Evolutionary conservation across 305 asterid genomes (phyloP), one percentile per base, ranked within the genome.

Genomic region (Stenogyne calaminthoides): DNA sequence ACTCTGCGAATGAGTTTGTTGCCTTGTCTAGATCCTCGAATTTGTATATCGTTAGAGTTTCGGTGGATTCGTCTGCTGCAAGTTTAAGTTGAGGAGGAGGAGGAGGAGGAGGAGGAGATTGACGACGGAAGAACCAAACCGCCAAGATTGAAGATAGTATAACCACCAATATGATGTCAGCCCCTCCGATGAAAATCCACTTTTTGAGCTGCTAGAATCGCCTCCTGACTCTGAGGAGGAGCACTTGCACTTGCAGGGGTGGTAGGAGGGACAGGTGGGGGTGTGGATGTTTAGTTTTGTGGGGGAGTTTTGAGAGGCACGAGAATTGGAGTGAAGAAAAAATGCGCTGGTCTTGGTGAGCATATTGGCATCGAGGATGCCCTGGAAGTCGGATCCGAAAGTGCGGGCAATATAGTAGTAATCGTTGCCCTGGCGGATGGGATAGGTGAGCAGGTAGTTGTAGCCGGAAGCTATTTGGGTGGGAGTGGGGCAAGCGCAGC

Each of bases 401-500:
- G 52, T n/a, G 3, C 18, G 25, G 29, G 88, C 82, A n/a, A 89
- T 80, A 0, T 20, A 69, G 0, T 14, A 15, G 47, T 2, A 37
- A 7, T 0, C 0, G 29, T 88, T 27, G 0, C 87, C 84, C 52
- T 16, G 66, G 0, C 77, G 71, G 18, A 87, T 29, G 57, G 80
- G 85, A 73, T 88, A 86, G 67, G 87, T 79, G 47, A 87, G 85
- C 1, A 87, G 86, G 65, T 60, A 80, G 1, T 22, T 78, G 73
- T 74, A 69, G 7, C 88, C 95, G 16, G 75, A 75, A 3, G 80
- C 75, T n/a, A 77, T 78, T 81, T 88, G 90, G n/a, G 69, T 76
- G 18, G 69, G 68, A 4, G 95, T 87, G 62, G 90, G 90, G 77
- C 90, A 89, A 29, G 92, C 90, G 77, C 95, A 85, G 70, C 82